Evolutionary conservation across 257 asterid genomes (phyloP).

Genomic region (Echites panduratus): DNA sequence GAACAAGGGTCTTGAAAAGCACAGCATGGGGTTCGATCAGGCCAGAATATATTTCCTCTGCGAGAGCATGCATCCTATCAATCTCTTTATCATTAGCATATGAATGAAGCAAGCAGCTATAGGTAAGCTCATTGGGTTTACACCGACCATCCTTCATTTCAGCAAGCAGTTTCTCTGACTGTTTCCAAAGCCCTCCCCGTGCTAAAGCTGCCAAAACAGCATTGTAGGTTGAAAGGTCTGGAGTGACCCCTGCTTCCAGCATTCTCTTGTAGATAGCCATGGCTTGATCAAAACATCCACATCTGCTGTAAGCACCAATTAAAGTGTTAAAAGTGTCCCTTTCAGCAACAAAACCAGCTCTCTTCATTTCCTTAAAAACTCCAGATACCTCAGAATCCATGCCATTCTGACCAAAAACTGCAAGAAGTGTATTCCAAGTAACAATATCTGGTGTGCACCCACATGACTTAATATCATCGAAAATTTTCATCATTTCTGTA

Average conservation of each 20-base stretch:
- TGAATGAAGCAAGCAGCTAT: constrained; percentile 87
- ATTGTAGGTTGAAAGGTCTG: constrained; percentile 84
- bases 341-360: constrained; percentile 85
- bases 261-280: constrained; percentile 71
- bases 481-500: constrained; percentile 79
- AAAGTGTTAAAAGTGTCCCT: constrained; percentile 93
- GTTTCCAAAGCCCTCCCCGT: constrained; percentile 86
- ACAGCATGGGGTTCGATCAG: constrained; percentile 44
- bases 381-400: constrained; percentile 89
- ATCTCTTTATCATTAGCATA: constrained; percentile 81
- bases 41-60: constrained; percentile 57
- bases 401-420: constrained; percentile 92
- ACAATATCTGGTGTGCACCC: constrained; percentile 83
- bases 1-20: constrained; percentile 76
- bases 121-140: constrained; percentile 76
- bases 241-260: constrained; percentile 75
- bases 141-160: constrained; percentile 68
- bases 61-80: constrained; percentile 52
- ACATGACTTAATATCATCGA: constrained; percentile 61
- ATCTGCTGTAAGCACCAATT: constrained; percentile 80
- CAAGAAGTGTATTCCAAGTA: constrained; percentile 92
- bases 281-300: constrained; percentile 84
- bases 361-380: constrained; percentile 84
- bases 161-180: constrained; percentile 74
- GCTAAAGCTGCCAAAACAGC: constrained; percentile 88